Evolutionary conservation across 2,329 filamentous ascomycete genomes (phyloP), one percentile per base, ranked within the genome.

Genomic region (Phialocephala subalpina): DNA sequence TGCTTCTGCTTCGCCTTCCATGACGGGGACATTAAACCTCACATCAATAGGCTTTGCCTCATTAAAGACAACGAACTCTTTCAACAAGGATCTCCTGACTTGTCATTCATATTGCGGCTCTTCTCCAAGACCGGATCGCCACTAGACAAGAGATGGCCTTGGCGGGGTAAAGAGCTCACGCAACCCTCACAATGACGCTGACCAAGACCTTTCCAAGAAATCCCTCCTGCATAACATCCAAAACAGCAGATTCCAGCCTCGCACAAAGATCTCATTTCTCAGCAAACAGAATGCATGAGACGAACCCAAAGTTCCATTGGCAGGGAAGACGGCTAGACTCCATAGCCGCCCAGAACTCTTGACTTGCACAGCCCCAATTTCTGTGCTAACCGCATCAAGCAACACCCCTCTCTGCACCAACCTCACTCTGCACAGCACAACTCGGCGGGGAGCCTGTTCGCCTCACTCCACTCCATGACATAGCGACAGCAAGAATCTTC

Each of bases 391-490:
- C 49, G 49, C 3, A 53, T 16, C 9, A 18, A 53, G 49, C 25
- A 53, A 33, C 49, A 53, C 49, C 49, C 49, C 49, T 14, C 49
- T 53, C 18, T 27, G 22, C 49, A 27, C 22, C 18, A 53, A 33
- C 25, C 27, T 7, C 7, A 12, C 25, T 12, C 2, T 29, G 49
- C 22, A 29, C 45, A 49, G n/a, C 45, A 25, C 45, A 33, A 27
- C 49, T 58, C 63, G 49, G 49, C 25, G 49, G 49, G 49, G 49
- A 53, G 63, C 69, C 64, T 47, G 57, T 53, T 67, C 67, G 42
- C 58, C 55, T 36, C 22, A 59, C 58, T 70, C 58, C 62, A 59
- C 57, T 63, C 63, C 58, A 65, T 65, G 62, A 60, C 57, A 64
- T 63, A 62, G 65, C 49, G 60, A 61, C 63, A n/a, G 49, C 47